A percentile compares a stretch with the other conserved stretches of the same genome.
Conservation (phyloP, 176 grass and related monocot species). For the sorghum (Sorghum bicolor) region Sorghum_bicolor_NCBIv3 NC_012870.2:64957001-64957500, state of each 20-base stretch:
- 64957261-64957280: constrained; percentile 54
- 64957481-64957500: not conserved
- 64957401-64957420: constrained; percentile 6
- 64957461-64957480: constrained; percentile 22
- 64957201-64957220: constrained; percentile 42
- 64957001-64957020: constrained; percentile 90
- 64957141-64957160: constrained; percentile 92
- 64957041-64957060: constrained; percentile 90
- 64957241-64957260: constrained; percentile 90
- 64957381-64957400: not conserved
- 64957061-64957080: constrained; percentile 63
- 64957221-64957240: constrained; percentile 74
- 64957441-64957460: not conserved
- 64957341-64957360: not conserved
- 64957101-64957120: constrained; percentile 81
- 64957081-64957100: constrained; percentile 35
- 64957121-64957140: constrained; percentile 82
- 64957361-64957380: constrained; percentile 21
- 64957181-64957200: constrained; percentile 81
- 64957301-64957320: not conserved
- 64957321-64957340: not conserved
- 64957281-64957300: constrained; percentile 1
- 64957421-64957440: no score
- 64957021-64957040: constrained; percentile 97
- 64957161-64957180: constrained; percentile 89